Percentiles rank a stretch among this genome's conserved stretches.
Evolutionary conservation across 2,329 filamentous ascomycete species (phyloP).

Genomic region (Anthostomella pinea): DNA sequence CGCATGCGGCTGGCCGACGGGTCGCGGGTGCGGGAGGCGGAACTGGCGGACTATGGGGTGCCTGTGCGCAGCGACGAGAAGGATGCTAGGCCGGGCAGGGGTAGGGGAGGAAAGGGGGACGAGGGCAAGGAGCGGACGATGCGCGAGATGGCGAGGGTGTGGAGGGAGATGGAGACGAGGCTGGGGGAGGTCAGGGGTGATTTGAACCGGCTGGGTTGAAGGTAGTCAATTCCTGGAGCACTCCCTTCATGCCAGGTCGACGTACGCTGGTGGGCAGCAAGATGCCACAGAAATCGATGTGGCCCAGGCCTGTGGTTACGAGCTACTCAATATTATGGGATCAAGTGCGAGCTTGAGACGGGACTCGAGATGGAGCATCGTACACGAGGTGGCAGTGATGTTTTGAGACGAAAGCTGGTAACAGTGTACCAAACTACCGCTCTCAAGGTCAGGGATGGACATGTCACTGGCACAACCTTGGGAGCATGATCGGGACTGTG

Average conservation of each 20-base stretch:
- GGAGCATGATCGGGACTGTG: neutral
- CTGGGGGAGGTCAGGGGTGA: slow-evolving; percentile 50
- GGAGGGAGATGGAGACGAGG: slow-evolving; percentile 48
- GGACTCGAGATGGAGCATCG: no score
- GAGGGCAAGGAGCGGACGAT: slow-evolving; percentile 45
- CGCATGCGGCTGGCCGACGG: slow-evolving; percentile 43
- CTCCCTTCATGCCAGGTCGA: neutral
- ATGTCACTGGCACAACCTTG: no score
- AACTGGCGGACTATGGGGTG: slow-evolving; percentile 51
- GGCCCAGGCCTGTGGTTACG: no score
- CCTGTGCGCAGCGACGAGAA: slow-evolving; percentile 42
- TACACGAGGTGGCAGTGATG: no score
- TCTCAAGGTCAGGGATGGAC: no score
- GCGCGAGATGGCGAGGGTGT: slow-evolving; percentile 52
- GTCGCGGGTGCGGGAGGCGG: slow-evolving; percentile 38
- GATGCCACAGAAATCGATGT: neutral
- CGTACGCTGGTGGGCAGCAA: neutral
- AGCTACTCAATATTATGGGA: no score
- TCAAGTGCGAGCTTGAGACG: no score
- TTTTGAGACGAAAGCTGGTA: no score
- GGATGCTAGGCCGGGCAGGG: slow-evolving; percentile 31
- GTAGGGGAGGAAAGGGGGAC: slow-evolving; percentile 9
- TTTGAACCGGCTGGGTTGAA: slow-evolving; percentile 34
- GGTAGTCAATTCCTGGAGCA: neutral
- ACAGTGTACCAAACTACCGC: no score